These are phyloP conservation scores for Populus ilicifolia DNA, from an alignment of 345 rosid species.

Conservation along the genomic window DNA sequence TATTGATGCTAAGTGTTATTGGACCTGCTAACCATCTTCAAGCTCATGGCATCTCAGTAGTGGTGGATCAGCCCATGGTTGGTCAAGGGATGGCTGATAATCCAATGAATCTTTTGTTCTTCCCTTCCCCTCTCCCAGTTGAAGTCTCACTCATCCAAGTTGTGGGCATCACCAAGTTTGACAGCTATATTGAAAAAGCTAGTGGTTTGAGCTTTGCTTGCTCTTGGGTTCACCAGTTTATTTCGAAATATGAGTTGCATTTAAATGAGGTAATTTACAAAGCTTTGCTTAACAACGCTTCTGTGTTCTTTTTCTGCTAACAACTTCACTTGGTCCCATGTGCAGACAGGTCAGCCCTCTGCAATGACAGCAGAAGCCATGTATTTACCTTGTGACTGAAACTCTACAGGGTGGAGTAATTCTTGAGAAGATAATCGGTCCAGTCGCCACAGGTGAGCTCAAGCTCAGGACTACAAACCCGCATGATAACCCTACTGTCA, in stretches of 20 bases:
- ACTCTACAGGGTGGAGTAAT: constrained; percentile 47
- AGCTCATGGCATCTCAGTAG: constrained; percentile 39
- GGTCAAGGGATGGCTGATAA: constrained; percentile 85
- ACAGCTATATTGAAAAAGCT: constrained; percentile 53
- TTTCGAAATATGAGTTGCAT: constrained; percentile 26
- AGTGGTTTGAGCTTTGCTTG: constrained; percentile 52
- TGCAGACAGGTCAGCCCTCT: constrained; percentile 23
- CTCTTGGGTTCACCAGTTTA: constrained; percentile 36
- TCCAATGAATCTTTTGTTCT: constrained; percentile 59
- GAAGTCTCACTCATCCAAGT: constrained; percentile 59
- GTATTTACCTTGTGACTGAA: constrained; percentile 30
- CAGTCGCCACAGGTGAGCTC: constrained; percentile 59
- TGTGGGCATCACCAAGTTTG: constrained; percentile 55
- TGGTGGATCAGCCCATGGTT: constrained; percentile 60
- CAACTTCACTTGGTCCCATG: background rate
- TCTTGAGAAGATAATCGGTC: constrained; percentile 48
- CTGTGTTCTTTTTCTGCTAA: background rate
- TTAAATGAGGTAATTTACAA: constrained; percentile 40
- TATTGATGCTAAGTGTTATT: constrained; percentile 73
- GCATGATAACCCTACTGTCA: constrained; percentile 58
- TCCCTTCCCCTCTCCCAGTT: constrained; percentile 62
- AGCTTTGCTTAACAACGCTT: background rate
- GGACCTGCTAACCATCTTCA: constrained; percentile 59
- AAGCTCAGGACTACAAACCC: constrained; percentile 47
- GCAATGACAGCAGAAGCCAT: constrained; percentile 25